Evolutionary conservation across 768 basidiomycete genomes (phyloP), one percentile per base, ranked within the genome.

Genomic region (Lactarius psammicola): DNA sequence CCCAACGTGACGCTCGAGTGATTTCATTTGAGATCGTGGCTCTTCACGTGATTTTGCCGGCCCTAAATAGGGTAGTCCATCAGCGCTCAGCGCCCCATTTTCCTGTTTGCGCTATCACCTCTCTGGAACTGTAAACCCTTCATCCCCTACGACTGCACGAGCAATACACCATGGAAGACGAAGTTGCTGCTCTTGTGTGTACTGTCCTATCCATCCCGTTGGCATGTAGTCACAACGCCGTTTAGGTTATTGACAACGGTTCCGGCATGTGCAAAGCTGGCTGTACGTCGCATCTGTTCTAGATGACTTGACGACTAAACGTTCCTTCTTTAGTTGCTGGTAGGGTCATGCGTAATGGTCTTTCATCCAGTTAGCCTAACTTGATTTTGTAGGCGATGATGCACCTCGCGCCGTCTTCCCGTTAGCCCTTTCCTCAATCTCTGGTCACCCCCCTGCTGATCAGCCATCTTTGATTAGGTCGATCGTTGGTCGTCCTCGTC

Each of bases 241-340:
- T 59, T 26, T 70, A 90, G 90, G 90, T 92, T 78, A 89, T 92
- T 76, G 90, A 94, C 79, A 92, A 93, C 78, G 94, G 93, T 75
- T 98, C 95, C 75, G 96, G 95, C 80, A 98, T 98, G 95, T 98
- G 96, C 90, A 98, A 98, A 83, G 96, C 96, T 86, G 96, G 96
- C 80, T 94, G 92, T 93, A 78, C 73, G 90, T 88, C 34, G 23
- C 18, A 54, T 60, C 11, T 34, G 4, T 59, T 42, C 40, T 31
- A 34, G 5, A 44, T 36, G 55, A 28, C 31, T 15, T 11, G 17
- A n/a, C 30, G 18, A 30, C 53, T 54, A 26, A n/a, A 64, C 42
- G 13, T 59, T 20, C 15, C 17, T 44, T 42, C 10, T 42, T 15
- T 34, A 65, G 64, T 65, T 60, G 58, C 64, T 26, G 58, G 64